These are phyloP conservation scores for Albifimbria verrucaria DNA, from an alignment of 2,329 filamentous ascomycete genomes.

Conservation along the genomic window DNA sequence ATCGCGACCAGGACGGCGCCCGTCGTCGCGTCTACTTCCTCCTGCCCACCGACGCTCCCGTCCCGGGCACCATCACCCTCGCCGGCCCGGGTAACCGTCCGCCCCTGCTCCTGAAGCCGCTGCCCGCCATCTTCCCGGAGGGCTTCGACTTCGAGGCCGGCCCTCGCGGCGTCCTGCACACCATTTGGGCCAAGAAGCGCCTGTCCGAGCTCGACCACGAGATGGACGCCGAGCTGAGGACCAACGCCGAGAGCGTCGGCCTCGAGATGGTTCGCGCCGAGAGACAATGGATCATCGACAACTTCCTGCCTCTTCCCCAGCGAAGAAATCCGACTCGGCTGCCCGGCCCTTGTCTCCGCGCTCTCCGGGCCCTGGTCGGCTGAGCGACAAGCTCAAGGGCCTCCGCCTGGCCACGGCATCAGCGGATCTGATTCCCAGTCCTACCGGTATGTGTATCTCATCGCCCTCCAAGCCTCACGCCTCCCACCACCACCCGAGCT, in stretches of 20 bases:
- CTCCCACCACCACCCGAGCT: conserved; percentile 10
- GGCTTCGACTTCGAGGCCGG: conserved; percentile 69
- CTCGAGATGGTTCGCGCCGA: conserved; percentile 81
- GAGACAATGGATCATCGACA: conserved; percentile 78
- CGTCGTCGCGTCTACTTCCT: conserved; percentile 72
- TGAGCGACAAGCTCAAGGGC: conserved; percentile 77
- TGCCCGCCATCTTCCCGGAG: conserved; percentile 82
- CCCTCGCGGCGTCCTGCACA: conserved; percentile 80
- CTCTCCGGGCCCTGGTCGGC: conserved; percentile 61
- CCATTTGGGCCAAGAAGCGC: conserved; percentile 83
- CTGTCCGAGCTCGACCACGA: conserved; percentile 72
- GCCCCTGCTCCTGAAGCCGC: conserved; percentile 64
- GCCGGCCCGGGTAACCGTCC: conserved; percentile 33
- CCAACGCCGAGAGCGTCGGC: conserved; percentile 78
- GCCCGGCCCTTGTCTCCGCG: conserved; percentile 58
- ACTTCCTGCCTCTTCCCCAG: conserved; percentile 50
- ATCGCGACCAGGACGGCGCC: conserved; percentile 25
- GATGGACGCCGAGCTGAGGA: conserved; percentile 68
- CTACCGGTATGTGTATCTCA: conserved; percentile 43
- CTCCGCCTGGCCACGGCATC: conserved; percentile 74
- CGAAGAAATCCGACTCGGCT: conserved; percentile 6
- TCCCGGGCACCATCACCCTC: conserved; percentile 72
- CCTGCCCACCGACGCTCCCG: conserved; percentile 65
- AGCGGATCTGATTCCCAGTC: conserved; percentile 54
- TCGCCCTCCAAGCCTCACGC: background rate